These are phyloP conservation scores for Xerocomus minutiporus DNA, from an alignment of 1,284 basidiomycete genomes.

Conservation along the genomic window DNA sequence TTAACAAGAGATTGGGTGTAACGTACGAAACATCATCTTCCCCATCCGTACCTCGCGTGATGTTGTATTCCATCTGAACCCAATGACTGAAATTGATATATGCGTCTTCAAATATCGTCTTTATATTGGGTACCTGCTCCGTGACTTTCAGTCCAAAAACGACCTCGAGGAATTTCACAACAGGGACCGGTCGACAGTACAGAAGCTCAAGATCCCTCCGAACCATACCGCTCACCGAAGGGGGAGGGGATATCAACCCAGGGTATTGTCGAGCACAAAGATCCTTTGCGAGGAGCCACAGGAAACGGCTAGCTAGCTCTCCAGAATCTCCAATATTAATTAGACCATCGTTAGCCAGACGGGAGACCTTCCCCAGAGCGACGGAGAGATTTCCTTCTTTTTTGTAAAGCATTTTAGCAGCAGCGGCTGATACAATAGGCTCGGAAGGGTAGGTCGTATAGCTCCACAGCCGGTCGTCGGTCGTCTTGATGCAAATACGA, in stretches of 20 bases:
- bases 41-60: background rate
- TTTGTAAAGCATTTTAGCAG: background rate
- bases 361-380: background rate
- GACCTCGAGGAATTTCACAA: background rate
- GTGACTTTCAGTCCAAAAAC: background rate
- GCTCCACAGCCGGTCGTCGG: background rate
- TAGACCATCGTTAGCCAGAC: background rate
- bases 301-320: background rate
- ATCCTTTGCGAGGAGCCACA: background rate
- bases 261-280: background rate
- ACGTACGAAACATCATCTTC: background rate
- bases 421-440: background rate
- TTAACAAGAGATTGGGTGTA: background rate
- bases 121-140: no score
- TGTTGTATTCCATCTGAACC: background rate
- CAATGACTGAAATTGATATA: background rate
- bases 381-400: accelerated
- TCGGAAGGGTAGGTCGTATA: background rate
- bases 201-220: no score
- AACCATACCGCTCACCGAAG: no score
- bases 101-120: background rate
- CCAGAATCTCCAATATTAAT: background rate
- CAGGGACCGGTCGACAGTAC: background rate
- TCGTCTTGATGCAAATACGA: background rate
- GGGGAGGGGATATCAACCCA: background rate